Percentiles rank a stretch among this genome's conserved stretches.
Conservation (phyloP, 2,329 filamentous ascomycete genomes). For the Microcera coccophila region DNA sequence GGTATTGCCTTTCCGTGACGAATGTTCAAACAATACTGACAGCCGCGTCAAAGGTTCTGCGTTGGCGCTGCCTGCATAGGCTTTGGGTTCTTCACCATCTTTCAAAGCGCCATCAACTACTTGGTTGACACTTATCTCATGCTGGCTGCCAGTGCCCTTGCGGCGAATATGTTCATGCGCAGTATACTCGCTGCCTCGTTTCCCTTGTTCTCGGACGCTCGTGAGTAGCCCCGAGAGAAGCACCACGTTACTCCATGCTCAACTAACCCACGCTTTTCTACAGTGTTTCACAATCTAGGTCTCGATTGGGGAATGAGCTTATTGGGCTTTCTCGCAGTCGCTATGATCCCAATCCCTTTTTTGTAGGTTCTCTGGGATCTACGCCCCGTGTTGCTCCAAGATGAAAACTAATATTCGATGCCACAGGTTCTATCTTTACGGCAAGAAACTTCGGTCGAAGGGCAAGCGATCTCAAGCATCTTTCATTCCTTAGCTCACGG, state of each 20-base stretch:
- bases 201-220: neutral
- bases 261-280: neutral
- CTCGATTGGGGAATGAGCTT: neutral
- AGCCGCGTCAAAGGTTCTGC: conserved; percentile 1
- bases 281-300: neutral
- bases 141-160: neutral
- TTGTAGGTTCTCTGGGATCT: neutral
- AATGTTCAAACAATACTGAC: neutral
- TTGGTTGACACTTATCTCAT: conserved; percentile 5
- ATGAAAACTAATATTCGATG: neutral
- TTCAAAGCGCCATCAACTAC: conserved; percentile 4
- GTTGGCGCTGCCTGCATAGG: conserved; percentile 1
- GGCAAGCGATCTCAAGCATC: neutral
- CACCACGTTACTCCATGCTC: neutral
- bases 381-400: neutral
- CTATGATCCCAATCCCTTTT: neutral
- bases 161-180: neutral
- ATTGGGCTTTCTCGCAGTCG: neutral
- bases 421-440: neutral
- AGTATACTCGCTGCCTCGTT: neutral
- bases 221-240: neutral
- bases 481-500: neutral
- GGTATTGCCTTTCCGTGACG: neutral
- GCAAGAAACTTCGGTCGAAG: neutral
- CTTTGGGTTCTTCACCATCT: conserved; percentile 7